A percentile compares a stretch with the other conserved stretches of the same genome.
phyloP scores from a whole-genome alignment of 2,329 filamentous ascomycete genomes.

The Cyclaneusma minus region DNA sequence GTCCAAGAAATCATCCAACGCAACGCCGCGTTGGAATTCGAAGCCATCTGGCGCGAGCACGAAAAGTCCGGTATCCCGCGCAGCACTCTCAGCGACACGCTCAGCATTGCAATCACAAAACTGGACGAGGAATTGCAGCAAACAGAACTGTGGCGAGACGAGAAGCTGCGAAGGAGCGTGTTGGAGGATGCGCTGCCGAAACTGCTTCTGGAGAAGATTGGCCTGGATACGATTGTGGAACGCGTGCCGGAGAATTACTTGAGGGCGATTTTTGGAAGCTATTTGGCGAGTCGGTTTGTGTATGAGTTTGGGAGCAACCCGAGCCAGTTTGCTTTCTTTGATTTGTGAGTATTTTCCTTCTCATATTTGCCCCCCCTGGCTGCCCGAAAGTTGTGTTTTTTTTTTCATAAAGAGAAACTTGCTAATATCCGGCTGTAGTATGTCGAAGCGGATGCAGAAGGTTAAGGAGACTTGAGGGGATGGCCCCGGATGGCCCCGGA shows the following conservation, averaged over 20 bases:
- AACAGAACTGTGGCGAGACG: slow-evolving; percentile 80
- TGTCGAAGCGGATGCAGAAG: too few relatives aligned
- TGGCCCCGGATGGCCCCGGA: too few relatives aligned
- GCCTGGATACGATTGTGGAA: slow-evolving; percentile 71
- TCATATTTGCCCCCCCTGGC: too few relatives aligned
- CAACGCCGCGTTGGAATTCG: slow-evolving; percentile 88
- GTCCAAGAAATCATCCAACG: slow-evolving; percentile 84
- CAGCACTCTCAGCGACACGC: slow-evolving; percentile 79
- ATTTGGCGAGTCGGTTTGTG: slow-evolving; percentile 86
- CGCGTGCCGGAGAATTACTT: slow-evolving; percentile 87
- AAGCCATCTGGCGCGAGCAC: slow-evolving; percentile 95
- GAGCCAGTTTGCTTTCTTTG: slow-evolving; percentile 95
- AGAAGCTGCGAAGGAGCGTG: slow-evolving; percentile 61
- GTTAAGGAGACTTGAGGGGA: too few relatives aligned
- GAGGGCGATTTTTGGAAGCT: slow-evolving; percentile 89
- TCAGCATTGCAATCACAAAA: slow-evolving; percentile 87
- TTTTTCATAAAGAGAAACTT: not conserved
- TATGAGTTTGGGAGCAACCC: slow-evolving; percentile 89
- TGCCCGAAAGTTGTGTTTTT: too few relatives aligned
- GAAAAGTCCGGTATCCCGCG: slow-evolving; percentile 64
- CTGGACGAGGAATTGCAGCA: slow-evolving; percentile 92
- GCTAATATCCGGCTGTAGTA: too few relatives aligned
- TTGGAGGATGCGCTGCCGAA: slow-evolving; percentile 75
- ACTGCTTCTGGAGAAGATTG: slow-evolving; percentile 75
- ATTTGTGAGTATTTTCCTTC: slow-evolving; percentile 55